phyloP scores from a whole-genome alignment of 2,329 filamentous ascomycete species.

The Fusarium bactridioides region DNA sequence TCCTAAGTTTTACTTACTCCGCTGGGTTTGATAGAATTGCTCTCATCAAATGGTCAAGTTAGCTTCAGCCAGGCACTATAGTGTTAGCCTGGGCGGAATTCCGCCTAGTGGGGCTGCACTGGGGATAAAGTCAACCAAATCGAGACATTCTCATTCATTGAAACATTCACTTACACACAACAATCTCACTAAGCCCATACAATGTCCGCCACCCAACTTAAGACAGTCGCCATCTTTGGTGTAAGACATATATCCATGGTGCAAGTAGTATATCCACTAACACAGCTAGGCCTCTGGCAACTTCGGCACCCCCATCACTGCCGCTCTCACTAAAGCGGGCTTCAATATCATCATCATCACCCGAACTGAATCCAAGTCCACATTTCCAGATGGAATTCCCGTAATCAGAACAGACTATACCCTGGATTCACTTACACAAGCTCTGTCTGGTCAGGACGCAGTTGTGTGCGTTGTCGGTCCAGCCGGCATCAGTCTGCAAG shows the following conservation, averaged over 20 bases:
- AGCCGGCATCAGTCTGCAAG: constrained; percentile 12
- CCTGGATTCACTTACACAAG: neutral
- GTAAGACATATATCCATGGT: neutral
- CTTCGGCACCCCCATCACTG: constrained; percentile 28
- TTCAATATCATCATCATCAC: constrained; percentile 26
- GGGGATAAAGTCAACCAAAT: constrained; percentile 12
- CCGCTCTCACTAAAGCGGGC: constrained; percentile 13
- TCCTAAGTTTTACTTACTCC: neutral
- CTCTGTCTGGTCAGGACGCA: constrained; percentile 9
- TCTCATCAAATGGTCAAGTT: neutral
- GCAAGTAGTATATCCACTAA: neutral
- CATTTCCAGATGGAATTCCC: neutral
- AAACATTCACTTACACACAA: constrained; percentile 10
- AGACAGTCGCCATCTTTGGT: constrained; percentile 19
- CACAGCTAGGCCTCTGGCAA: constrained; percentile 23
- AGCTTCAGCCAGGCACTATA: neutral
- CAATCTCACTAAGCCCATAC: neutral
- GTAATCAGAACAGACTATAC: constrained; percentile 6
- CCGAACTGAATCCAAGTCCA: constrained; percentile 20
- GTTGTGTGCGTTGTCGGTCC: constrained; percentile 20
- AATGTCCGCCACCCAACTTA: constrained; percentile 6
- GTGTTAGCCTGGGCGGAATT: constrained; percentile 10
- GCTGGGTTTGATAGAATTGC: too few relatives aligned
- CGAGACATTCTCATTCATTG: neutral
- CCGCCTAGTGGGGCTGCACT: constrained; percentile 9